Conservation (phyloP, 441 rosid species). For the Euphorbia corollata region DNA sequence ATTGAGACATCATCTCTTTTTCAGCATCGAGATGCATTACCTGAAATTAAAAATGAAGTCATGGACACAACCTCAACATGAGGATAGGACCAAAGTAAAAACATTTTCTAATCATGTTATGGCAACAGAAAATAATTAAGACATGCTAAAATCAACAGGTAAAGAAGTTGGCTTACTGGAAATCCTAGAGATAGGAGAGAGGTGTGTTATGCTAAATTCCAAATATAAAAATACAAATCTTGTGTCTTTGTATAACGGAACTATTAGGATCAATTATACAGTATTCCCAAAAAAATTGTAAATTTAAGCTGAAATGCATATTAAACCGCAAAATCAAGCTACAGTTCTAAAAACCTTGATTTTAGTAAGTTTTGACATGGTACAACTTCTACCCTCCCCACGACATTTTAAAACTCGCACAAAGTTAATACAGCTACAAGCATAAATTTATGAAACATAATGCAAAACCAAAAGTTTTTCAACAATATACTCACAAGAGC, state of each 20-base stretch:
- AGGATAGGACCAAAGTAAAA: conserved; percentile 1
- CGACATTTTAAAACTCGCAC: not conserved
- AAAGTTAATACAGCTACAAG: not conserved
- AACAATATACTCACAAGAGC: conserved; percentile 64
- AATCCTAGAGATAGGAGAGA: not conserved
- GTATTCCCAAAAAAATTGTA: not conserved
- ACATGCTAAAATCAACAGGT: conserved; percentile 1
- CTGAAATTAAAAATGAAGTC: conserved; percentile 31
- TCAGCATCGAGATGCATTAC: conserved; percentile 99
- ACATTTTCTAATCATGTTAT: conserved; percentile 1
- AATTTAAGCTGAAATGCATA: not conserved
- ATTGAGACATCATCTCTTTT: conserved; percentile 99
- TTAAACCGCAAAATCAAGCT: not conserved
- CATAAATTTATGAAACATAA: conserved; percentile 4
- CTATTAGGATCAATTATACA: not conserved
- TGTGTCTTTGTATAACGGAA: not conserved
- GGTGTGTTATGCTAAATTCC: not conserved
- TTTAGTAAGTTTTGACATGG: not conserved
- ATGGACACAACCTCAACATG: conserved; percentile 2
- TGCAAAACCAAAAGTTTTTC: conserved; percentile 6
- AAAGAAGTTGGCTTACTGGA: not conserved
- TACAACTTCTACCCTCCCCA: not conserved
- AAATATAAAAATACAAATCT: not conserved
- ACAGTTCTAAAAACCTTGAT: not conserved
- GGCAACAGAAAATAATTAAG: not conserved